Conservation (phyloP, 768 basidiomycete genomes). For the Mycena olivaceomarginata region DNA sequence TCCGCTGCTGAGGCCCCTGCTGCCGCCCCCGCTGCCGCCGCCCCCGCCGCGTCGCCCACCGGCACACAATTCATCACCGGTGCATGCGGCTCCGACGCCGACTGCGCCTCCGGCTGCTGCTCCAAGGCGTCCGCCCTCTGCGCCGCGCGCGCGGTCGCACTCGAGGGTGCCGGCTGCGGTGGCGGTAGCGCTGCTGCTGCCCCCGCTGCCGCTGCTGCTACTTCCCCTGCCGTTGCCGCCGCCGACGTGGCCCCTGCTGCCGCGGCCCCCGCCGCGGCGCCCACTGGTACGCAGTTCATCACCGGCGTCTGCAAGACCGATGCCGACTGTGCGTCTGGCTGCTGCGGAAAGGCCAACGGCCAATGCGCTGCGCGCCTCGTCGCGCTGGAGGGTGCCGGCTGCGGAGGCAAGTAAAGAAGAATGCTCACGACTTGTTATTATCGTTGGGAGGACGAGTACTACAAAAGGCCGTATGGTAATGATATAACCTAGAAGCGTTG, state of each 20-base stretch:
- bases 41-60: not conserved
- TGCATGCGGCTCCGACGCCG: slow-evolving; percentile 10
- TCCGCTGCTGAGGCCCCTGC: not conserved
- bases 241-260: not conserved
- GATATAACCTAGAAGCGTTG: too few relatives aligned
- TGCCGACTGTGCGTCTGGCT: slow-evolving; percentile 32
- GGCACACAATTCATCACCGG: slow-evolving; percentile 37
- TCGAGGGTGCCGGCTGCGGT: not conserved
- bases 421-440: too few relatives aligned
- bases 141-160: not conserved
- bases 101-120: slow-evolving; percentile 33
- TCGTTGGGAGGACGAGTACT: too few relatives aligned
- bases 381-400: slow-evolving; percentile 12
- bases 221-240: not conserved
- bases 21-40: not conserved
- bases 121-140: not conserved
- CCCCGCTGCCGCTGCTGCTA: not conserved
- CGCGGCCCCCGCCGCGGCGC: not conserved
- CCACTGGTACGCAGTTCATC: slow-evolving; percentile 39
- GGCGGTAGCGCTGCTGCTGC: too few relatives aligned
- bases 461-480: too few relatives aligned
- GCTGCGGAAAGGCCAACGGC: not conserved
- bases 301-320: slow-evolving; percentile 23
- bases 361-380: slow-evolving; percentile 19
- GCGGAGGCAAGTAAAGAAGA: not conserved